Conservation (phyloP, 768 basidiomycete species). For the Tulasnella calospora region DNA sequence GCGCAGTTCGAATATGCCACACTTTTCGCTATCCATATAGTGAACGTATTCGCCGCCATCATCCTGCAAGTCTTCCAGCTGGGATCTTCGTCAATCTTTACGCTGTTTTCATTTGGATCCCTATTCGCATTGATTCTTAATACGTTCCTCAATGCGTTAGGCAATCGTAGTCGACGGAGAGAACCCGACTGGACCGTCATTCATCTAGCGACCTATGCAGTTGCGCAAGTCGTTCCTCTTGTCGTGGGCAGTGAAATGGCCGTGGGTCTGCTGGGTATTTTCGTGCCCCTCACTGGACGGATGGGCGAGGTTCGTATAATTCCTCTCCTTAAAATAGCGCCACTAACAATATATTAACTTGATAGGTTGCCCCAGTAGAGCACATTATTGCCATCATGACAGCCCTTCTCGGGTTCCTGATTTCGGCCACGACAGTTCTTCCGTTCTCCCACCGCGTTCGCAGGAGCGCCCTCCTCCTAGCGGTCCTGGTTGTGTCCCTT, state of each 20-base stretch:
- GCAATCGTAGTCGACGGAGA: conserved; percentile 21
- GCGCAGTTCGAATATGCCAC: conserved; percentile 54
- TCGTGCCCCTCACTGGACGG: conserved; percentile 88
- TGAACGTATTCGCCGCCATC: conserved; percentile 54
- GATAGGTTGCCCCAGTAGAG: conserved; percentile 72
- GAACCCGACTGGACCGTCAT: conserved; percentile 27
- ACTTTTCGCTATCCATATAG: conserved; percentile 52
- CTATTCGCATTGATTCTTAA: conserved; percentile 57
- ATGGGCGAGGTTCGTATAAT: conserved; percentile 49
- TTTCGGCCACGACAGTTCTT: conserved; percentile 50
- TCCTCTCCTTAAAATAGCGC: background rate
- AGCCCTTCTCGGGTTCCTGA: conserved; percentile 51
- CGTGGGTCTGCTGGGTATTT: conserved; percentile 68
- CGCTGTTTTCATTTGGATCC: conserved; percentile 55
- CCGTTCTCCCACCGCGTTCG: conserved; percentile 76
- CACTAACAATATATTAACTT: background rate
- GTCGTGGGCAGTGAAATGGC: conserved; percentile 55
- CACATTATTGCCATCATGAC: conserved; percentile 81
- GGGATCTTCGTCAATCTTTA: conserved; percentile 73
- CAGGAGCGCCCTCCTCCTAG: conserved; percentile 37
- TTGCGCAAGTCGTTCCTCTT: conserved; percentile 55
- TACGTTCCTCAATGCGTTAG: conserved; percentile 36
- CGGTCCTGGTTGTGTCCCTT: conserved; percentile 46
- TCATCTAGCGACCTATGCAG: conserved; percentile 55
- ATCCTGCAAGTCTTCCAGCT: conserved; percentile 57